These are phyloP conservation scores for Coniochaeta hoffmannii DNA, from an alignment of 2,329 filamentous ascomycete genomes.

Conservation along the genomic window DNA sequence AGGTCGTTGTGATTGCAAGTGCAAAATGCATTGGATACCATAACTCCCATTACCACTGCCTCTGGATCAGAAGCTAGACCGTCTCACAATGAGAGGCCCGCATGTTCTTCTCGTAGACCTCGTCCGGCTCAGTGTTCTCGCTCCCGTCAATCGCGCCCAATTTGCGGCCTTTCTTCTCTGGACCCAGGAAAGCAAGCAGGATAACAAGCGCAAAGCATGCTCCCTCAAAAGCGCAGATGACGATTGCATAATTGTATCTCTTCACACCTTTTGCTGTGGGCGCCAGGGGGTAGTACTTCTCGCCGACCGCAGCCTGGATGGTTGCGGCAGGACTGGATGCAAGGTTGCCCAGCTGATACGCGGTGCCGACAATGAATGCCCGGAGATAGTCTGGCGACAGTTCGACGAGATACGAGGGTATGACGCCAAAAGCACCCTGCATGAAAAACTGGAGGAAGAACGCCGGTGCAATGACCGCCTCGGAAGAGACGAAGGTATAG, in stretches of 20 bases:
- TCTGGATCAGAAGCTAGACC: not conserved
- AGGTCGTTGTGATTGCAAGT: too few relatives aligned
- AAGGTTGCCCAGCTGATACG: constrained; percentile 72
- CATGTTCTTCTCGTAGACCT: not conserved
- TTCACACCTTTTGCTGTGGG: constrained; percentile 34
- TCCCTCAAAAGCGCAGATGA: constrained; percentile 86
- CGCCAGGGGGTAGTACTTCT: constrained; percentile 49
- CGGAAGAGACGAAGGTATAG: constrained; percentile 60
- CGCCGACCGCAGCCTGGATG: constrained; percentile 67
- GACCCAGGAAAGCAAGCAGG: constrained; percentile 53
- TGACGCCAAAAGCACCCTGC: constrained; percentile 67
- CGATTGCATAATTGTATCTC: constrained; percentile 68
- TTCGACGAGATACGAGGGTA: constrained; percentile 71
- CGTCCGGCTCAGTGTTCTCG: not conserved
- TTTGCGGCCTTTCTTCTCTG: constrained; percentile 41
- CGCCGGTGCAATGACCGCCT: constrained; percentile 64
- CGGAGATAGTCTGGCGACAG: constrained; percentile 63
- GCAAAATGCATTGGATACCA: too few relatives aligned
- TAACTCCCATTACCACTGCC: too few relatives aligned
- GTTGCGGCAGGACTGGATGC: constrained; percentile 61
- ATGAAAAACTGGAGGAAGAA: constrained; percentile 79
- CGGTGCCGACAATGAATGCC: constrained; percentile 64
- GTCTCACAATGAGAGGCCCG: not conserved
- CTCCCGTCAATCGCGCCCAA: constrained; percentile 19
- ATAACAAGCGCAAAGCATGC: constrained; percentile 63